These are phyloP conservation scores for Dendrobium nobile DNA, from an alignment of 106 monocot genomes.

Conservation along the genomic window DNA sequence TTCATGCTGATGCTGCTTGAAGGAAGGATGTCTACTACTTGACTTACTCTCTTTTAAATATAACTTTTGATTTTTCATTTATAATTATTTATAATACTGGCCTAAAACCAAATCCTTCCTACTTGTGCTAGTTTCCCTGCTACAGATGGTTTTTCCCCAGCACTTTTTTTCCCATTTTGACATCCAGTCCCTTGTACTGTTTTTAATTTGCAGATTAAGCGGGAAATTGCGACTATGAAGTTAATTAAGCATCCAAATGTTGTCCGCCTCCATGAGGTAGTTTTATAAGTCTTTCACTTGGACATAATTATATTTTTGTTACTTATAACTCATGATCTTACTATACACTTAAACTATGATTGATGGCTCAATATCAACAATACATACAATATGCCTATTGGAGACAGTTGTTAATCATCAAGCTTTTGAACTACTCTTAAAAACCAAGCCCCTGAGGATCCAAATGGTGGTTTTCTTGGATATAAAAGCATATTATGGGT, in stretches of 20 bases:
- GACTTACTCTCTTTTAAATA: not conserved
- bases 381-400: not conserved
- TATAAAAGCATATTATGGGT: not conserved
- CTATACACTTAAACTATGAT: not conserved
- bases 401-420: not conserved
- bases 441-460: not conserved
- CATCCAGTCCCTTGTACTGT: not conserved
- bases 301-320: not conserved
- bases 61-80: not conserved
- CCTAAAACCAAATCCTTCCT: not conserved
- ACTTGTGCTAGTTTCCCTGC: not conserved
- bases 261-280: constrained; percentile 57
- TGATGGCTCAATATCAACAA: not conserved
- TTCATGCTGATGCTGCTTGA: not conserved
- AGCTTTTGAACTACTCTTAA: not conserved
- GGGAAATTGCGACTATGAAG: constrained; percentile 74
- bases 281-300: not conserved
- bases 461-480: not conserved
- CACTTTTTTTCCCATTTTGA: not conserved
- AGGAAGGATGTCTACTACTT: not conserved
- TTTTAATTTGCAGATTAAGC: constrained; percentile 42
- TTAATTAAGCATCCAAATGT: constrained; percentile 74
- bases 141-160: no score
- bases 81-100: not conserved
- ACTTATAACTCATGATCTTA: not conserved